These are phyloP conservation scores for Juglanconis juglandina DNA, from an alignment of 2,329 filamentous ascomycete species.

Conservation along the genomic window DNA sequence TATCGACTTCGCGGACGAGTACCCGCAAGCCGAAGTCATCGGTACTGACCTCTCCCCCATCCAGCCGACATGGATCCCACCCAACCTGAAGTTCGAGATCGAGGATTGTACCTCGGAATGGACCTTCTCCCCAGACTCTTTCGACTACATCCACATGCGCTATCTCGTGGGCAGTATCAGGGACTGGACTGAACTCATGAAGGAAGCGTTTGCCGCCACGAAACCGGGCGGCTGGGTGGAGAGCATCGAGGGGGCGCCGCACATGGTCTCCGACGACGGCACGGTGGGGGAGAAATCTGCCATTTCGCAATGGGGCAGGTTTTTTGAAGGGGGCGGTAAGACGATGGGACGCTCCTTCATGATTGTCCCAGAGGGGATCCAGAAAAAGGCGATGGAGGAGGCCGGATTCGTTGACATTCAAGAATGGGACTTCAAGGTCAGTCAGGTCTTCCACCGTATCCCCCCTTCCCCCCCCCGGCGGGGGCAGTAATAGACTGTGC, in stretches of 20 bases:
- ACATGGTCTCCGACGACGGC: conserved; percentile 25
- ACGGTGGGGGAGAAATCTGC: conserved; percentile 19
- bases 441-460: not conserved
- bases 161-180: conserved; percentile 50
- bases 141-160: conserved; percentile 58
- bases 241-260: conserved; percentile 19
- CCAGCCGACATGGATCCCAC: conserved; percentile 53
- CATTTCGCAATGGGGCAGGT: conserved; percentile 23
- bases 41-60: conserved; percentile 58
- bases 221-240: conserved; percentile 47
- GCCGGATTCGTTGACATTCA: conserved; percentile 57
- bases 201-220: conserved; percentile 44
- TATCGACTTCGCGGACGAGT: conserved; percentile 40
- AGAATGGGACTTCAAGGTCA: conserved; percentile 48
- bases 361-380: conserved; percentile 50
- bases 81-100: conserved; percentile 53
- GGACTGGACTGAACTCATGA: conserved; percentile 49
- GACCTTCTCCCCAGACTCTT: conserved; percentile 42
- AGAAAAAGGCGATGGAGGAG: conserved; percentile 48
- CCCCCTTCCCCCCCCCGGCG: not conserved
- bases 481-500: not conserved
- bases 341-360: conserved; percentile 42
- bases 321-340: conserved; percentile 40
- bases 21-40: conserved; percentile 42
- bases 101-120: conserved; percentile 56